Percentiles rank a stretch among this genome's conserved stretches.
These are phyloP conservation scores for Pistacia vera DNA, from an alignment of 345 rosid genomes.

Conservation along the genomic window DNA sequence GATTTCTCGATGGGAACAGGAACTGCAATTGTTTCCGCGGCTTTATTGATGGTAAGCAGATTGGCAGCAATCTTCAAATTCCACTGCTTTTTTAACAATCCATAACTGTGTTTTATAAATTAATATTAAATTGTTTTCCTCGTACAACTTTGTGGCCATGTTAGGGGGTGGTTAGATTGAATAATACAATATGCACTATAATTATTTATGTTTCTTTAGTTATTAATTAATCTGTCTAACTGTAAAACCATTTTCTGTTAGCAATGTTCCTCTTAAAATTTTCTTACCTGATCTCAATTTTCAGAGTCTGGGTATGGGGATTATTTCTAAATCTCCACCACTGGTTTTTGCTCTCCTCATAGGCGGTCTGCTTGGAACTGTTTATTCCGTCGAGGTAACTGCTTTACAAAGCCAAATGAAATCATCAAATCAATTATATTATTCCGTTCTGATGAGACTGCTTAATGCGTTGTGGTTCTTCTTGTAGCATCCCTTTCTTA, in stretches of 20 bases:
- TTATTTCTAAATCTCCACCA: conserved; percentile 33
- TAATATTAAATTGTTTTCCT: too few relatives aligned
- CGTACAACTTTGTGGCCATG: too few relatives aligned
- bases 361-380: conserved; percentile 31
- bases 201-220: too few relatives aligned
- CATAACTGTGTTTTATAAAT: too few relatives aligned
- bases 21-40: conserved; percentile 21
- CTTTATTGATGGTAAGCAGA: conserved; percentile 23
- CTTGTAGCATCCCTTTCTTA: conserved; percentile 37
- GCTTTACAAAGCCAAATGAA: background rate
- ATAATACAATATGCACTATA: too few relatives aligned
- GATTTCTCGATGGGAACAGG: conserved; percentile 34
- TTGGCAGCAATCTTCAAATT: background rate
- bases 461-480: background rate
- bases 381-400: conserved; percentile 40
- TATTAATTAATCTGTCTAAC: too few relatives aligned
- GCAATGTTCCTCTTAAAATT: too few relatives aligned
- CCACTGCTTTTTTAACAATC: too few relatives aligned
- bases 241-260: too few relatives aligned
- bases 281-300: background rate
- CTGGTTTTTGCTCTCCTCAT: conserved; percentile 26
- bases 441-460: too few relatives aligned
- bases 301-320: conserved; percentile 39
- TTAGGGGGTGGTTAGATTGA: too few relatives aligned
- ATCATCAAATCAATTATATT: too few relatives aligned